These are phyloP conservation scores for Globisporangium orthogonon DNA, from an alignment of 352 stramenopile species.

Conservation along the genomic window DNA sequence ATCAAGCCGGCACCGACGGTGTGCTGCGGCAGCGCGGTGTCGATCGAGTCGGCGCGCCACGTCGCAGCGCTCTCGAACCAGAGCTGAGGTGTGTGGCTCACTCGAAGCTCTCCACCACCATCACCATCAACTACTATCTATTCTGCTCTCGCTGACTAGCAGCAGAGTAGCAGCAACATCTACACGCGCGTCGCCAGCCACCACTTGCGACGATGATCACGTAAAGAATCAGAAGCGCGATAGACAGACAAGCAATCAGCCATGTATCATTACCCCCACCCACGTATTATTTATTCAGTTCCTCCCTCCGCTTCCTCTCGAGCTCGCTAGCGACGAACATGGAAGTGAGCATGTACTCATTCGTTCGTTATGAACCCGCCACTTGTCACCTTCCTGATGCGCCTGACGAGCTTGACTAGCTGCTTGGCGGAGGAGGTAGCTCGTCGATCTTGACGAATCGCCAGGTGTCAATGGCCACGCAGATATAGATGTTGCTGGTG, in stretches of 20 bases:
- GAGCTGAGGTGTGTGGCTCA: neutral
- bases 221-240: neutral
- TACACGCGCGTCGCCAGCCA: too few species aligned
- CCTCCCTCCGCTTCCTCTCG: too few species aligned
- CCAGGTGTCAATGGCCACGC: slow-evolving; percentile 1
- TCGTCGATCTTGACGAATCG: neutral
- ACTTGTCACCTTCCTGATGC: neutral
- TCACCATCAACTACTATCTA: slow-evolving; percentile 8
- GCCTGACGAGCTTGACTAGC: too few species aligned
- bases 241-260: too few species aligned
- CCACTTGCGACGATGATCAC: neutral
- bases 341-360: too few species aligned
- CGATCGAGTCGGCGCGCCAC: slow-evolving; percentile 25
- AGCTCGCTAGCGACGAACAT: too few species aligned
- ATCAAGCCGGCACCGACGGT: slow-evolving; percentile 23
- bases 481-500: slow-evolving; percentile 6
- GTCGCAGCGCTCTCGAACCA: slow-evolving; percentile 11
- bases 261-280: neutral
- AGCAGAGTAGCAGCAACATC: neutral
- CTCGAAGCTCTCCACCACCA: neutral
- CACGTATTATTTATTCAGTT: too few species aligned
- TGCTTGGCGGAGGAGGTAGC: neutral
- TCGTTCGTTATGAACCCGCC: too few species aligned
- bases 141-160: slow-evolving; percentile 1
- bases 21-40: slow-evolving; percentile 21